Evolutionary conservation across 148 eudicot genomes (phyloP).

Genomic region (Simmondsia chinensis): DNA sequence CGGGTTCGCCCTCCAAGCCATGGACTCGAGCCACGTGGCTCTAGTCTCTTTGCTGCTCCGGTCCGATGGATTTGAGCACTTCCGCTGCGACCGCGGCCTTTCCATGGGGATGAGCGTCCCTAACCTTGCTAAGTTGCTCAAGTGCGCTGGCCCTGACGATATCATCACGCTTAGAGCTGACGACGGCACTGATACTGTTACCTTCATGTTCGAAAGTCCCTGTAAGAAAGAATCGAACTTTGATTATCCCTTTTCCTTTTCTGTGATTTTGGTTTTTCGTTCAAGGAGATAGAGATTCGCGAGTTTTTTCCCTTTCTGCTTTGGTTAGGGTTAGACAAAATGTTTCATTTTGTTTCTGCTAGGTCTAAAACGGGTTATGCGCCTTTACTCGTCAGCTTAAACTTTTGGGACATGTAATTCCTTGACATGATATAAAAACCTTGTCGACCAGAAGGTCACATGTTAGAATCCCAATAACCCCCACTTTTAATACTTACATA

Average conservation of each 20-base stretch:
- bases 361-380: too few species aligned
- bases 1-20: slow-evolving; percentile 61
- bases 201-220: slow-evolving; percentile 74
- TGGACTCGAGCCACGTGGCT: slow-evolving; percentile 76
- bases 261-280: not conserved
- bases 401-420: too few species aligned
- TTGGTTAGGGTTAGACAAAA: not conserved
- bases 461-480: too few species aligned
- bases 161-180: slow-evolving; percentile 59
- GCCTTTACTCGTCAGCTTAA: too few species aligned
- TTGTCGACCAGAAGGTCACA: too few species aligned
- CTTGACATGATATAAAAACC: too few species aligned
- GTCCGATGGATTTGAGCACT: slow-evolving; percentile 64
- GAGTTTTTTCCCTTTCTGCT: not conserved
- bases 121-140: slow-evolving; percentile 50
- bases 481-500: too few species aligned
- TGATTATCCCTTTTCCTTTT: not conserved
- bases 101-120: slow-evolving; percentile 57
- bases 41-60: slow-evolving; percentile 55
- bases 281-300: too few species aligned
- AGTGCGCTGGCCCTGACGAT: slow-evolving; percentile 49
- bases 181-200: slow-evolving; percentile 47
- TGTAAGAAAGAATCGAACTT: slow-evolving; percentile 13
- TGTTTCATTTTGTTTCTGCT: too few species aligned
- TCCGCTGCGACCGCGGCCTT: slow-evolving; percentile 47